phyloP scores from a whole-genome alignment of 2,329 filamentous ascomycete species.

The Colletotrichum sp. region DNA sequence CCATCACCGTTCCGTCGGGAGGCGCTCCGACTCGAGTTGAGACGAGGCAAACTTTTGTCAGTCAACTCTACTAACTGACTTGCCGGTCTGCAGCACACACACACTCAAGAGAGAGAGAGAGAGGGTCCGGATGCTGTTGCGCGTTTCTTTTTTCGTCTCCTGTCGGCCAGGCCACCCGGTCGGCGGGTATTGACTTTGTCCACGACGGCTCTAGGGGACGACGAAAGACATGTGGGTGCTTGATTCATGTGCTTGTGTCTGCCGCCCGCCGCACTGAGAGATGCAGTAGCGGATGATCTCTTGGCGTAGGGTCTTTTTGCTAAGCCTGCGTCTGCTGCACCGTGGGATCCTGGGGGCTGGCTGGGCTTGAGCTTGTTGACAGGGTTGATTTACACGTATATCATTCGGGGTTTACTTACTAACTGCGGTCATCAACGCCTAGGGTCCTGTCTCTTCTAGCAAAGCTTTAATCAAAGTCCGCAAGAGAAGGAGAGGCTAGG shows the following conservation, averaged over 20 bases:
- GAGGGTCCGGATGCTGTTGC: neutral
- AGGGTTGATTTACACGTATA: neutral
- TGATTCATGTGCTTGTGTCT: neutral
- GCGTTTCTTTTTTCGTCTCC: neutral
- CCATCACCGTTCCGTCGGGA: neutral
- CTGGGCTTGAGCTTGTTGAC: neutral
- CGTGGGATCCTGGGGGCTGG: neutral
- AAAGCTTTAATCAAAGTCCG: neutral
- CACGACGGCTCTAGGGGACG: neutral
- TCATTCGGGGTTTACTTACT: neutral
- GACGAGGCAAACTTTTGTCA: neutral
- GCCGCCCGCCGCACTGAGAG: neutral
- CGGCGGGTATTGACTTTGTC: neutral
- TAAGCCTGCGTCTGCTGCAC: neutral
- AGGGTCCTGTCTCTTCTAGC: neutral
- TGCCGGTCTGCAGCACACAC: neutral
- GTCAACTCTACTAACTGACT: neutral
- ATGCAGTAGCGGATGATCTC: slow-evolving; percentile 16
- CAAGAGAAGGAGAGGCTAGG: neutral
- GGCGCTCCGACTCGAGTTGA: neutral
- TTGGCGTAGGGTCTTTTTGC: neutral
- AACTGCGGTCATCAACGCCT: neutral
- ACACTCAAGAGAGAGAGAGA: neutral
- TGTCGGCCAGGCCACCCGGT: neutral
- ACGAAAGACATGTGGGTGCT: neutral